These are phyloP conservation scores for Sporothrix protearum DNA, from an alignment of 2,329 filamentous ascomycete genomes.

Conservation along the genomic window DNA sequence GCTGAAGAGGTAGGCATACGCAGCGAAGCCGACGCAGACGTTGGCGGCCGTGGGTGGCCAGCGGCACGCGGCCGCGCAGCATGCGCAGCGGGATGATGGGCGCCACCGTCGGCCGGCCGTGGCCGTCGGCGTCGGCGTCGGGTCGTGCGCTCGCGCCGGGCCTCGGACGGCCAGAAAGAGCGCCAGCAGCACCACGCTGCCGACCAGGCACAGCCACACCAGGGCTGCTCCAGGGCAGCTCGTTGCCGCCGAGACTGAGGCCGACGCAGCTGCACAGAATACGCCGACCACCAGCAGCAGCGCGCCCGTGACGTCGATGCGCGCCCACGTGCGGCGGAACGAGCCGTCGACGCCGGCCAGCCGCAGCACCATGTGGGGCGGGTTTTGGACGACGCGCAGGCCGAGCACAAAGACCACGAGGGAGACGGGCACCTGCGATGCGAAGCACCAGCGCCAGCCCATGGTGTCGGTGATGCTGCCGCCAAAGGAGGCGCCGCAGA, in stretches of 20 bases:
- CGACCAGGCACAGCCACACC: conserved; percentile 45
- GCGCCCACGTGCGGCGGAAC: conserved; percentile 45
- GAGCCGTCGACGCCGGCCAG: conserved; percentile 24
- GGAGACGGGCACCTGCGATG: conserved; percentile 59
- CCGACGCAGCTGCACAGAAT: conserved; percentile 55
- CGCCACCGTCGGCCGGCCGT: background rate
- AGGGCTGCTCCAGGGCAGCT: conserved; percentile 51
- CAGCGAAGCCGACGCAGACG: conserved; percentile 57
- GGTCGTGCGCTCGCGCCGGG: conserved; percentile 37
- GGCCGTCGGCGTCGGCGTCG: conserved; percentile 40
- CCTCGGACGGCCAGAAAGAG: conserved; percentile 48
- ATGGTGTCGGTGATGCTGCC: conserved; percentile 63
- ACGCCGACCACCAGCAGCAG: conserved; percentile 56
- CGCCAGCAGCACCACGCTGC: conserved; percentile 42
- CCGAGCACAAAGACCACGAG: conserved; percentile 43
- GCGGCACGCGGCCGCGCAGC: conserved; percentile 51
- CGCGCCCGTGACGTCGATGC: conserved; percentile 57
- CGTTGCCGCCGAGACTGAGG: conserved; percentile 55
- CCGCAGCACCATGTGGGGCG: background rate
- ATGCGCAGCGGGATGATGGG: conserved; percentile 55
- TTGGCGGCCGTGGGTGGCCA: conserved; percentile 57
- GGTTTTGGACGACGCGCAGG: conserved; percentile 1
- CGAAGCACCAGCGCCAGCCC: conserved; percentile 66
- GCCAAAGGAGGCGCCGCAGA: conserved; percentile 65
- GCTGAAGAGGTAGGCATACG: conserved; percentile 65